phyloP scores from a whole-genome alignment of 2,329 filamentous ascomycete genomes.

The Pseudodiploospora longispora region DNA sequence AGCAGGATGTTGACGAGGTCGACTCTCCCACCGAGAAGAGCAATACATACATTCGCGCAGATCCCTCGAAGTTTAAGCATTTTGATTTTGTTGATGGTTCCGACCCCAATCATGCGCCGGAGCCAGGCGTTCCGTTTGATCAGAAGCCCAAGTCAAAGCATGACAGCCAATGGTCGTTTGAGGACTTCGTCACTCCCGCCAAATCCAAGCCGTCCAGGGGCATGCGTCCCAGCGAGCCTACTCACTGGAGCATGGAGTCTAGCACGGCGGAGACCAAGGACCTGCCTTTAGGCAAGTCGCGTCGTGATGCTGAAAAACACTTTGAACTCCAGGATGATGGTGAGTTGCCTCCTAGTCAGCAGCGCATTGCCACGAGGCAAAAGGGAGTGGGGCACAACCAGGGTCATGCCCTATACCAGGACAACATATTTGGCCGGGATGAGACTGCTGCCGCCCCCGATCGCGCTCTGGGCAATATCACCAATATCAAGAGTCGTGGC shows the following conservation, averaged over 20 bases:
- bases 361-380: constrained; percentile 34
- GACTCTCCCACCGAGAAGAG: constrained; percentile 34
- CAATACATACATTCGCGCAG: constrained; percentile 49
- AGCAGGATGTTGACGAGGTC: constrained; percentile 33
- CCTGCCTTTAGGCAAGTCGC: constrained; percentile 50
- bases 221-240: neutral
- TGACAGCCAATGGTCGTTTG: constrained; percentile 74
- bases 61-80: constrained; percentile 76
- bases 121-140: constrained; percentile 31
- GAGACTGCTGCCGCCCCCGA: constrained; percentile 34
- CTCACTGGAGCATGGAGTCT: constrained; percentile 57
- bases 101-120: constrained; percentile 39
- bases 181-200: constrained; percentile 76
- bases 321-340: constrained; percentile 78
- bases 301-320: constrained; percentile 72
- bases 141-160: constrained; percentile 52
- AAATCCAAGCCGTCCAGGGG: constrained; percentile 59
- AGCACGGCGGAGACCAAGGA: neutral
- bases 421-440: constrained; percentile 59
- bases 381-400: constrained; percentile 56
- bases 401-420: constrained; percentile 64
- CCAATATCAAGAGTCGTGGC: constrained; percentile 63
- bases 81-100: constrained; percentile 70
- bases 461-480: constrained; percentile 54
- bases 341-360: constrained; percentile 44